Base-by-base conservation (phyloP, 208 protist genomes). In the Leishmania mexicana region DNA sequence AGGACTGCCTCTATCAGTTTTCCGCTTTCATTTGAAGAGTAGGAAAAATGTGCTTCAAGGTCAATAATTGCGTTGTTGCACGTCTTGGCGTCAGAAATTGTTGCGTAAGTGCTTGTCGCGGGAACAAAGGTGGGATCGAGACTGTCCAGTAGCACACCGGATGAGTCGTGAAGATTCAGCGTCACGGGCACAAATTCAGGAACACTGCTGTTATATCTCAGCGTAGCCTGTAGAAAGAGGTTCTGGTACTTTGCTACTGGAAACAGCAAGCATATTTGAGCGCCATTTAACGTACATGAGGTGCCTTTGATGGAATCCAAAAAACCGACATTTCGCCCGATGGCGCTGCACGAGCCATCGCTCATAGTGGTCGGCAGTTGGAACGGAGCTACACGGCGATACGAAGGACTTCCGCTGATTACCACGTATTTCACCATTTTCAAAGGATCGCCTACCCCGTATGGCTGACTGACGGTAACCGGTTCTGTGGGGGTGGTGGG, bases 11-110 rank as follows among this genome's bases (percentile, higher is more conserved):
- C 78, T 24, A 65, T 53, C 67, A 95, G 71, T 21, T 47, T 86
- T 24, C 71, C 85, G 6, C 71, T 77, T 40, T 68, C 19, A 15
- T 75, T 90, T 40, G 77, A 84, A 38, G 83, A 89, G 75, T 93
- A 94, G 1, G 83, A 74, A 67, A 93, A 86, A 24, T 76, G 47
- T 51, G 75, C 81, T 35, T 77, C 79, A 38, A 91, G 72, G 6
- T 58, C 75, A 74, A 88, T 45, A 73, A 95, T 73, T 5, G 87
- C 87, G 74, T 95, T 95, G 58, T 84, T n/a, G 78, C 91, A 96
- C 65, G 81, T 79, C n/a, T 47, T 76, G 8, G 65, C 80, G 58
- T 88, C 85, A 42, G 85, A 75, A 28, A 67, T 60, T n/a, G 87
- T 89, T n/a, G 80, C 68, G 73, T 87, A 90, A 77, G 70, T 70